Evolutionary conservation across 768 basidiomycete species (phyloP).

Genomic region (Trichaptum fuscoviolaceum): DNA sequence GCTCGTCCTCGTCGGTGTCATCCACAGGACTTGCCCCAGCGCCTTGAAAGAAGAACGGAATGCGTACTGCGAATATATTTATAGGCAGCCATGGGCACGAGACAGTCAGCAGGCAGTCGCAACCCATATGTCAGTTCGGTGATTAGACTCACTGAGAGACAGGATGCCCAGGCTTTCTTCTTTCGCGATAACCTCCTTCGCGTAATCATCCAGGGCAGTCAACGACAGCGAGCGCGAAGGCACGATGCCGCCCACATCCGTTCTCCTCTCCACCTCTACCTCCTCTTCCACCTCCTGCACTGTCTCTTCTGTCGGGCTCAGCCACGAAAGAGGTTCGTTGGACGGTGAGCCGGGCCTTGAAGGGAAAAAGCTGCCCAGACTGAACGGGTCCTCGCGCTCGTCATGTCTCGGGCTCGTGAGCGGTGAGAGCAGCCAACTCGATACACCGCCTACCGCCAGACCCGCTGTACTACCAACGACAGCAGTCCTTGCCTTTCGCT

Average conservation of each 20-base stretch:
- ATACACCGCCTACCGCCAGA: no score
- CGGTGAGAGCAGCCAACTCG: background rate
- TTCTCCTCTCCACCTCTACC: constrained; percentile 6
- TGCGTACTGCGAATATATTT: background rate
- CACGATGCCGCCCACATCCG: constrained; percentile 16
- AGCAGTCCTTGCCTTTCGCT: background rate
- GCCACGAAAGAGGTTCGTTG: constrained; percentile 36
- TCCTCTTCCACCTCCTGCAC: constrained; percentile 16
- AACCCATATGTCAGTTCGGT: background rate
- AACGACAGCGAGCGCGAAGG: constrained; percentile 20
- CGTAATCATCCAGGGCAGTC: constrained; percentile 26
- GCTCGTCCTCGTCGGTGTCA: constrained; percentile 8
- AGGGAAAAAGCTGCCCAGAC: constrained; percentile 45
- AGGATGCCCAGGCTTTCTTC: constrained; percentile 51
- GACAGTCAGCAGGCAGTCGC: background rate
- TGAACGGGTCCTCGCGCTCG: constrained; percentile 42
- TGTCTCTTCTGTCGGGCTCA: constrained; percentile 27
- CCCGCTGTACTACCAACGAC: background rate
- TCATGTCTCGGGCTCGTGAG: constrained; percentile 8
- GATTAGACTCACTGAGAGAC: constrained; percentile 33
- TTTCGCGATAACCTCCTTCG: constrained; percentile 31
- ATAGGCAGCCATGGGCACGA: background rate
- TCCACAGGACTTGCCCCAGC: constrained; percentile 9
- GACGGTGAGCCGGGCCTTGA: constrained; percentile 18
- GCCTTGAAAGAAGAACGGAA: constrained; percentile 1